Percentiles rank a stretch among this genome's conserved stretches.
Conservation (phyloP, 2,329 filamentous ascomycete genomes). For the Diplodia scrobiculata region DNA sequence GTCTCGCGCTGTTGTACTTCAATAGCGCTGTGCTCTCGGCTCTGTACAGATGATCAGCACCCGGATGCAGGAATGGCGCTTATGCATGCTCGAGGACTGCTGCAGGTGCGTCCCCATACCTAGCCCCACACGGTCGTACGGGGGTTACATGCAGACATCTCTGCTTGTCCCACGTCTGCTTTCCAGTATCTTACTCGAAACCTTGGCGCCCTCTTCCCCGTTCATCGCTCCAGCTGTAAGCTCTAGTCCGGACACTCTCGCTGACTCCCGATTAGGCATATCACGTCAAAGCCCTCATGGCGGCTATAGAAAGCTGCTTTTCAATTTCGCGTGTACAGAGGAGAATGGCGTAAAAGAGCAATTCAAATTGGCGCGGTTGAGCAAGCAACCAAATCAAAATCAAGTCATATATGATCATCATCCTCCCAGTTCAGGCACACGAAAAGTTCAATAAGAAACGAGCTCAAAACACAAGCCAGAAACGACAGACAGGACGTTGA, state of each 20-base stretch:
- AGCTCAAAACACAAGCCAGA: neutral
- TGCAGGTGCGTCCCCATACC: neutral
- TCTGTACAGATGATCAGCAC: neutral
- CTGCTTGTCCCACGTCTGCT: neutral
- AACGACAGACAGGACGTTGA: neutral
- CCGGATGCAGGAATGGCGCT: neutral
- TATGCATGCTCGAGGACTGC: neutral
- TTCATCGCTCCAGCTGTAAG: neutral
- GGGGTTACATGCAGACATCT: neutral
- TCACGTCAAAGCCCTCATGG: neutral
- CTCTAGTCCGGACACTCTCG: neutral
- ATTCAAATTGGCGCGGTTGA: neutral
- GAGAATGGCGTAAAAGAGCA: neutral
- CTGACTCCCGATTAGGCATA: neutral
- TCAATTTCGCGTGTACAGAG: neutral
- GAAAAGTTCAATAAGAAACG: neutral
- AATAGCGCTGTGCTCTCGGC: neutral
- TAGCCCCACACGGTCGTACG: neutral
- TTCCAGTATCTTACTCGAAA: neutral
- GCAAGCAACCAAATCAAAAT: neutral
- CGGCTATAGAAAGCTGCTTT: neutral
- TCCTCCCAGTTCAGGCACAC: neutral
- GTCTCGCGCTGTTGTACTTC: constrained; percentile 18
- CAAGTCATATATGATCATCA: neutral
- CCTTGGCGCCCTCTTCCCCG: too few relatives aligned